phyloP scores from a whole-genome alignment of 2,329 filamentous ascomycete genomes.

The Monilinia vaccinii-corymbosi region DNA sequence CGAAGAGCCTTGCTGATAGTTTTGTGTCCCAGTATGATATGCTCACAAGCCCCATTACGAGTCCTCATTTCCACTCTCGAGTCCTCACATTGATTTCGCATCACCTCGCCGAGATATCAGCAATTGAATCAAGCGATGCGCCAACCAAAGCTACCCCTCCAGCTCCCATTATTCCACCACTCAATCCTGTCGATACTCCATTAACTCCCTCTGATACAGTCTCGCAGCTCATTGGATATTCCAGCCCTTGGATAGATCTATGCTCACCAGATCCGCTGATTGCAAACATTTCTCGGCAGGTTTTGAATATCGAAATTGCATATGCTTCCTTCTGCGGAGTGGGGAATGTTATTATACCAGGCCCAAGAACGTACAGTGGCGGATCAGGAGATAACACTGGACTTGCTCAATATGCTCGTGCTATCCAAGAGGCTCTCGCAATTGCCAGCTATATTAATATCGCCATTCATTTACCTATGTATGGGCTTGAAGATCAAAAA shows the following conservation, averaged over 20 bases:
- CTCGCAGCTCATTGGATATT: slow-evolving; percentile 65
- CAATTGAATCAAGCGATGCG: slow-evolving; percentile 34
- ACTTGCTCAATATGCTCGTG: slow-evolving; percentile 69
- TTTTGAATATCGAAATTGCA: slow-evolving; percentile 81
- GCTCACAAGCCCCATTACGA: slow-evolving; percentile 71
- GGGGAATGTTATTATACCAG: slow-evolving; percentile 71
- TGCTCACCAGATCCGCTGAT: slow-evolving; percentile 75
- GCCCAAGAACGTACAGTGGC: slow-evolving; percentile 57
- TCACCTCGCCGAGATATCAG: slow-evolving; percentile 37
- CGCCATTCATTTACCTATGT: slow-evolving; percentile 76
- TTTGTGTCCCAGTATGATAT: slow-evolving; percentile 56
- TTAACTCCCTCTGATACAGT: slow-evolving; percentile 60
- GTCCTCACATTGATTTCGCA: slow-evolving; percentile 53
- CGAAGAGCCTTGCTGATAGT: background rate
- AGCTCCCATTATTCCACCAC: slow-evolving; percentile 52
- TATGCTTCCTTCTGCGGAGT: slow-evolving; percentile 95
- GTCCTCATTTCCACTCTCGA: slow-evolving; percentile 58
- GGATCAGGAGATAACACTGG: slow-evolving; percentile 39
- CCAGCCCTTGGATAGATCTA: slow-evolving; percentile 90
- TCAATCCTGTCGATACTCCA: slow-evolving; percentile 72
- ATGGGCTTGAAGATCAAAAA: slow-evolving; percentile 53
- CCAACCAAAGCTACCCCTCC: slow-evolving; percentile 38
- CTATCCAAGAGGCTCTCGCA: slow-evolving; percentile 69
- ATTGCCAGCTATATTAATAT: slow-evolving; percentile 71
- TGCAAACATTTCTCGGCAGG: slow-evolving; percentile 78